A percentile compares a stretch with the other conserved stretches of the same genome.
phyloP scores from a whole-genome alignment of 768 basidiomycete genomes.

The Boletus tomentosulus region DNA sequence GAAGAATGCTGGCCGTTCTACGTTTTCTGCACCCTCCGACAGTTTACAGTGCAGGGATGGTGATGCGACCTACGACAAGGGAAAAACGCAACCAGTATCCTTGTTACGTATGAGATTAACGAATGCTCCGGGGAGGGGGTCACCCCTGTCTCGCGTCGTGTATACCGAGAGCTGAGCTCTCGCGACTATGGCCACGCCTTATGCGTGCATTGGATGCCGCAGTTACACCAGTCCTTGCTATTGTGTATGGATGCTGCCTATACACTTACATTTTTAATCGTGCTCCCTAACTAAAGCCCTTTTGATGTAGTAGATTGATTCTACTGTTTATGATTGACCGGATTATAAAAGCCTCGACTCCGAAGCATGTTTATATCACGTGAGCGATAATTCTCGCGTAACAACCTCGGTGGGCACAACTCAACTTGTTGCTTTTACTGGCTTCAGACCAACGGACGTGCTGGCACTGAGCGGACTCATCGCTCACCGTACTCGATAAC shows the following conservation, averaged over 20 bases:
- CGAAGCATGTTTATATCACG: conserved; percentile 5
- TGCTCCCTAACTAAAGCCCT: conserved; percentile 3
- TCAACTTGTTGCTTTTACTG: background rate
- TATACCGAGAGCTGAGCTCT: conserved; percentile 21
- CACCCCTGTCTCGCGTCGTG: conserved; percentile 22
- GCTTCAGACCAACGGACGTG: background rate
- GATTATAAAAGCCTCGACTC: no score
- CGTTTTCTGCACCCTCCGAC: conserved; percentile 2
- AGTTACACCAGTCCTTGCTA: background rate
- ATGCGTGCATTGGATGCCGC: background rate
- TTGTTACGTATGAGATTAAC: conserved; percentile 9
- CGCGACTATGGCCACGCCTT: background rate
- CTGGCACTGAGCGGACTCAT: background rate
- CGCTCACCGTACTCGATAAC: background rate
- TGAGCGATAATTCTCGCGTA: conserved; percentile 2
- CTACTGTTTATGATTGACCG: conserved; percentile 16
- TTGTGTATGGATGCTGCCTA: background rate
- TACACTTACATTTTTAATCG: conserved; percentile 5
- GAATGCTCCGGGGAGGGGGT: conserved; percentile 18
- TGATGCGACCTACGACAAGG: conserved; percentile 1
- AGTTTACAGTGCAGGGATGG: background rate
- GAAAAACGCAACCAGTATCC: background rate
- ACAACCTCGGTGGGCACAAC: background rate
- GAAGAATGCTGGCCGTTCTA: conserved; percentile 12
- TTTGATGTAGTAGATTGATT: conserved; percentile 24